Evolutionary conservation across 139 green algal species (phyloP), one percentile per base, ranked within the genome.

Genomic region (Auxenochlorella pyrenoidosa): DNA sequence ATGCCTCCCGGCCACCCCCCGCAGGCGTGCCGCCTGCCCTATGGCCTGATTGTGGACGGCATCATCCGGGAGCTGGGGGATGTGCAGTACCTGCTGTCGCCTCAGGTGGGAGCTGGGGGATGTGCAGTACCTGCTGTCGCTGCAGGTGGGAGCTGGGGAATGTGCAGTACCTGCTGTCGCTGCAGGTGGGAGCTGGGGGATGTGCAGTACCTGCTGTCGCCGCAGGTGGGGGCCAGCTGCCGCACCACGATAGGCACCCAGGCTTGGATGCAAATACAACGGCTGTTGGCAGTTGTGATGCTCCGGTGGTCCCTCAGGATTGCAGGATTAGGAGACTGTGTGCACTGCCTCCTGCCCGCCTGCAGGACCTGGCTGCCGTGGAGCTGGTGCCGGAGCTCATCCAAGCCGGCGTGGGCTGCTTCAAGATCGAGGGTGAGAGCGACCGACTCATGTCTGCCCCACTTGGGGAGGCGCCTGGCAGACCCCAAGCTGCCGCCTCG

Each of bases 341-440:
- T 54, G 47, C 47, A 6, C 8, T 10, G 47, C 47, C 10, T 6
- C 47, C 47, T 6, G 6, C 8, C 47, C 47, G 47, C 47, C 47
- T 63, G 75, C 75, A 95, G 77, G 93, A 94, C 73, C 91, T 98
- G 54, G 93, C 94, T 88, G 94, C 94, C 0, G 40, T 76, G 41
- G 72, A 66, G 28, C 87, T 93, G 83, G 91, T 97, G 24, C 95
- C 95, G 0, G 87, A 93, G 34, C 90, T 97, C 34, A 94, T 98
- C 13, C 47, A 86, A 2, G 94, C 95, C 2, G 95, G 96, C 4
- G 95, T 98, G 51, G 72, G 66, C 34, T 97, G 93, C 91, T 94
- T 98, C 78, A 98, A 98, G 79, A 98, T 98, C 70, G 95, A 97
- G 88, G 95, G 95, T 38, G 43, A 83, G 75, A 13, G 32, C 8